These are phyloP conservation scores for Suhomyces choctaworum DNA, from an alignment of 1,139 yeast genomes.

Conservation along the genomic window DNA sequence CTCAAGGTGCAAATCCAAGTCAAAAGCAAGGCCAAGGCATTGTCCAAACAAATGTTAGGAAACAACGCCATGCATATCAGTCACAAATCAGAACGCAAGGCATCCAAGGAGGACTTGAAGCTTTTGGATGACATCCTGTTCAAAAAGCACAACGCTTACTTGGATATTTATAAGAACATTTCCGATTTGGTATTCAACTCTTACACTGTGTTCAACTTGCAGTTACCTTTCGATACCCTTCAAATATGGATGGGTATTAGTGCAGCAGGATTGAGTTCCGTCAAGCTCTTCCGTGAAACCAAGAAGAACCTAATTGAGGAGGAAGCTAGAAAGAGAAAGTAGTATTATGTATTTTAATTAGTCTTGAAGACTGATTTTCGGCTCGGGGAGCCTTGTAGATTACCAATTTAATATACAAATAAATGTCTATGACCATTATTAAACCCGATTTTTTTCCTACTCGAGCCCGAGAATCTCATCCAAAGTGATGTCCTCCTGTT, in stretches of 20 bases:
- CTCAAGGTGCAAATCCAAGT: conserved; percentile 27
- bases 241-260: conserved; percentile 53
- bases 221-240: conserved; percentile 44
- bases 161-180: conserved; percentile 44
- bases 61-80: conserved; percentile 8
- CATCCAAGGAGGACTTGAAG: conserved; percentile 26
- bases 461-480: conserved; percentile 35
- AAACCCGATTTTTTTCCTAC: neutral
- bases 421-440: neutral
- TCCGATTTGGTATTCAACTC: conserved; percentile 46
- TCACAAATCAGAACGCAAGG: conserved; percentile 3
- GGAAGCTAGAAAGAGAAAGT: conserved; percentile 13
- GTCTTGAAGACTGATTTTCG: conserved; percentile 5
- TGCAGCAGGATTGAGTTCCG: conserved; percentile 42
- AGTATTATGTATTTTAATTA: conserved; percentile 4
- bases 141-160: conserved; percentile 39
- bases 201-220: conserved; percentile 44
- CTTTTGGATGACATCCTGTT: conserved; percentile 37
- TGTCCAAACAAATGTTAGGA: conserved; percentile 38
- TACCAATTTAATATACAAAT: neutral
- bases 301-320: conserved; percentile 28
- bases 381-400: neutral
- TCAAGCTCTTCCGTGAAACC: conserved; percentile 44
- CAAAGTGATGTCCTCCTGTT: conserved; percentile 28
- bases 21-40: conserved; percentile 34